Conservation (phyloP, 225 moss, liverwort and hornwort species). For the Thuidium tamariscinum region DNA sequence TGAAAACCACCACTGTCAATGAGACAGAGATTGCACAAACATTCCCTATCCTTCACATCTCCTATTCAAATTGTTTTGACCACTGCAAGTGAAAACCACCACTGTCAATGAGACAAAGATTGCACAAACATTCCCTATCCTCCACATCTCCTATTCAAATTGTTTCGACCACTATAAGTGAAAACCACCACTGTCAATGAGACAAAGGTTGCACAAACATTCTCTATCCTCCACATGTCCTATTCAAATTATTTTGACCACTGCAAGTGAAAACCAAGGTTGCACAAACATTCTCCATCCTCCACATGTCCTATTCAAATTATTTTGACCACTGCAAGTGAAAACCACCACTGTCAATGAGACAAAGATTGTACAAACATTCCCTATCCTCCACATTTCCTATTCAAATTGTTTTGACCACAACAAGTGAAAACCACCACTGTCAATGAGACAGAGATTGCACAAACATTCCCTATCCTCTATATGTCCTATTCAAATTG, state of each 20-base stretch:
- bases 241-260: too few relatives aligned
- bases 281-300: not conserved
- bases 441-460: not conserved
- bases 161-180: too few relatives aligned
- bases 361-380: not conserved
- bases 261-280: too few relatives aligned
- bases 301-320: not conserved
- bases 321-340: too few relatives aligned
- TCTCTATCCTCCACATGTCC: too few relatives aligned
- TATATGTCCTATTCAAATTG: not conserved
- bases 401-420: not conserved
- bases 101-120: too few relatives aligned
- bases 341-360: not conserved
- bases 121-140: too few relatives aligned
- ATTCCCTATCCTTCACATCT: not conserved
- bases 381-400: not conserved
- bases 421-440: rapidly evolving
- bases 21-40: not conserved
- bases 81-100: too few relatives aligned
- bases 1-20: rapidly evolving
- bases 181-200: too few relatives aligned
- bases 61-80: not conserved
- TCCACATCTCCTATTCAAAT: too few relatives aligned
- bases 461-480: not conserved
- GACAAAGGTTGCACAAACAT: too few relatives aligned